Conservation (phyloP, 2,329 filamentous ascomycete species). For the Fusarium agapanthi region DNA sequence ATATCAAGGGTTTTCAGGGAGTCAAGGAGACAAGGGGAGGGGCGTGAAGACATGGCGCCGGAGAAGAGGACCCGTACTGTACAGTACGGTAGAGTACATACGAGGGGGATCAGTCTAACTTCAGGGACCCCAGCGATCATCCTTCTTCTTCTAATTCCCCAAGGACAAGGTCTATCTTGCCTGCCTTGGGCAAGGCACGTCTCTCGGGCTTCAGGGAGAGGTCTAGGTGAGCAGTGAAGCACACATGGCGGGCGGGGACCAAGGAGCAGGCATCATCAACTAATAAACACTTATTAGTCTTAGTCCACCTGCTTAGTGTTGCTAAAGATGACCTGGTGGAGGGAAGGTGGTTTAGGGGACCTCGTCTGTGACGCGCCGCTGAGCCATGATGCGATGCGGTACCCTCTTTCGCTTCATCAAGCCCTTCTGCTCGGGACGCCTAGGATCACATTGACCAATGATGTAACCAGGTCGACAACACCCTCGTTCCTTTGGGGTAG, state of each 20-base stretch:
- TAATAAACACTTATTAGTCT: neutral
- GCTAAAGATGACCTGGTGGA: constrained; percentile 2
- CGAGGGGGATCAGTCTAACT: constrained; percentile 2
- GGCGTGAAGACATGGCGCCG: constrained; percentile 14
- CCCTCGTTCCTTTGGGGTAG: constrained; percentile 20
- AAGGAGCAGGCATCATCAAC: neutral
- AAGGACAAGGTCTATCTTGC: neutral
- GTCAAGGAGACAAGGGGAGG: neutral
- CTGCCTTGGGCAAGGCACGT: neutral
- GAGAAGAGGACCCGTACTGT: constrained; percentile 25
- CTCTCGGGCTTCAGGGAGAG: neutral
- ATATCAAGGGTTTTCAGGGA: constrained; percentile 21
- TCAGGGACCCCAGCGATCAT: constrained; percentile 24
- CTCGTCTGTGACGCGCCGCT: constrained; percentile 21
- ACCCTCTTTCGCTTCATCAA: constrained; percentile 21
- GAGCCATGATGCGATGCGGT: constrained; percentile 19
- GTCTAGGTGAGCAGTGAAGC: neutral
- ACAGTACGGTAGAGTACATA: neutral
- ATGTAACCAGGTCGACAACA: neutral
- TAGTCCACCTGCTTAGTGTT: neutral
- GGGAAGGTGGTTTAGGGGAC: constrained; percentile 12
- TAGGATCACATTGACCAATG: constrained; percentile 3
- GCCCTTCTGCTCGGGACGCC: neutral
- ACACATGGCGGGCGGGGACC: constrained; percentile 26
- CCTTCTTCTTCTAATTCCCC: neutral